Percentiles rank a stretch among this genome's conserved stretches.
Conservation (phyloP, 768 basidiomycete species). For the Podaxis sp. region DNA sequence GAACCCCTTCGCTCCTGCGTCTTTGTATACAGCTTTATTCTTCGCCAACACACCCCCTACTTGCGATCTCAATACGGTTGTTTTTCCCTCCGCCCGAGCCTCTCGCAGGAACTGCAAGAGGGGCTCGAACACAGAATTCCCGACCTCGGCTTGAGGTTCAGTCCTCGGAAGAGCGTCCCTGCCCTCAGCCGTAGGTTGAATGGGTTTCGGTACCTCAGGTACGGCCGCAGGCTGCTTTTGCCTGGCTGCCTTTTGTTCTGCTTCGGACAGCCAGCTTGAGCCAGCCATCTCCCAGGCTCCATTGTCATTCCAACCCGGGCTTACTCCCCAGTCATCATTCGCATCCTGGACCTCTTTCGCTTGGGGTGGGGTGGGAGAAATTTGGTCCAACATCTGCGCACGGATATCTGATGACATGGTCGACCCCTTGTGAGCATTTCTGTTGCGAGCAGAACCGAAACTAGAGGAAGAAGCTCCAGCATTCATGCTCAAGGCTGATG, state of each 20-base stretch:
- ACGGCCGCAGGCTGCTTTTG: not conserved
- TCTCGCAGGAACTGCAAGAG: slow-evolving; percentile 4
- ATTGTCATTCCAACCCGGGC: not conserved
- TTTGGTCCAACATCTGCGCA: not conserved
- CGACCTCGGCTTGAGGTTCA: not conserved
- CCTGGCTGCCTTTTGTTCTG: not conserved
- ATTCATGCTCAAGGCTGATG: not conserved
- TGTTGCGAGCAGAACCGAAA: not conserved
- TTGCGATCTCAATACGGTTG: not conserved
- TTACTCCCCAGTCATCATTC: not conserved
- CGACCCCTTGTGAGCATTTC: not conserved
- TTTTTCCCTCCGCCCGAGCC: slow-evolving; percentile 1
- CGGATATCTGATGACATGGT: not conserved
- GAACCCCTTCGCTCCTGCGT: slow-evolving; percentile 28
- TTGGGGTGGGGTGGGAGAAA: not conserved
- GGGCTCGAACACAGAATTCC: not conserved
- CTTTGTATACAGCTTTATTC: slow-evolving; percentile 19
- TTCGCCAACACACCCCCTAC: slow-evolving; percentile 5
- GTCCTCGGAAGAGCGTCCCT: not conserved
- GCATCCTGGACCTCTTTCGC: not conserved
- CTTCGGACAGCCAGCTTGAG: not conserved
- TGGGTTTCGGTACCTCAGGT: not conserved
- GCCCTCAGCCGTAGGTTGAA: not conserved
- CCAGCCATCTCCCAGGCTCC: not conserved
- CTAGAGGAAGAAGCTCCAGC: not conserved